Percentiles rank a stretch among this genome's conserved stretches.
phyloP scores from a whole-genome alignment of 2,329 filamentous ascomycete species.

The Ceratocystis eucalypticola region DNA sequence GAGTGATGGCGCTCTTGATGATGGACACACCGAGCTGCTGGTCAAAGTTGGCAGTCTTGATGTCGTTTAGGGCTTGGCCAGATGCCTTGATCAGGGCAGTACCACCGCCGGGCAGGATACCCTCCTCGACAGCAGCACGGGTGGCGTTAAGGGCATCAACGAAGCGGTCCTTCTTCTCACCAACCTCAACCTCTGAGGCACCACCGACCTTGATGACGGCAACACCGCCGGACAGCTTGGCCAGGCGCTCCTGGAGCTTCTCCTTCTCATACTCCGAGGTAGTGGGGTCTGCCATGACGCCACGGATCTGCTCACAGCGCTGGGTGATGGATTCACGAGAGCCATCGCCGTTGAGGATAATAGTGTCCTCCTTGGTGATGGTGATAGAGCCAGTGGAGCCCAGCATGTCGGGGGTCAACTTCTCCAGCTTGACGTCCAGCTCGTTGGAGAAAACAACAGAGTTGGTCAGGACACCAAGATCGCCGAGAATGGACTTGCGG shows the following conservation, averaged over 20 bases:
- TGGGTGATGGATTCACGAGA: slow-evolving; percentile 86
- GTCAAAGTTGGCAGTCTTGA: slow-evolving; percentile 94
- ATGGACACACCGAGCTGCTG: slow-evolving; percentile 97
- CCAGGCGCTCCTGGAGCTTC: slow-evolving; percentile 99
- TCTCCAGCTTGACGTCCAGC: slow-evolving; percentile 98
- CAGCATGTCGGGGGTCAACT: slow-evolving; percentile 89
- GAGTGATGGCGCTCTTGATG: slow-evolving; percentile 94
- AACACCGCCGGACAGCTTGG: slow-evolving; percentile 97
- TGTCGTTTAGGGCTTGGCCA: slow-evolving; percentile 64
- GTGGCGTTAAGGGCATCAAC: slow-evolving; percentile 97
- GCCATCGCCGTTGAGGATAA: slow-evolving; percentile 92
- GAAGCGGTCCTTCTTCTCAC: slow-evolving; percentile 99
- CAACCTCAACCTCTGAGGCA: slow-evolving; percentile 93
- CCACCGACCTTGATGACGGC: slow-evolving; percentile 99
- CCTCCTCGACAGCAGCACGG: slow-evolving; percentile 94
- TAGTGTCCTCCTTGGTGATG: slow-evolving; percentile 99
- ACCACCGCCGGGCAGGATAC: slow-evolving; percentile 95
- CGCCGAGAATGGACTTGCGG: slow-evolving; percentile 98
- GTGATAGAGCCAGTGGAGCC: slow-evolving; percentile 96
- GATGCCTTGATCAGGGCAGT: slow-evolving; percentile 96
- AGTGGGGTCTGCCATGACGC: slow-evolving; percentile 82
- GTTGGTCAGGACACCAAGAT: slow-evolving; percentile 90
- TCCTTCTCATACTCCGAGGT: slow-evolving; percentile 99
- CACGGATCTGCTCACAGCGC: slow-evolving; percentile 97
- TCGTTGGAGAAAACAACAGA: slow-evolving; percentile 96